Conservation (phyloP, 108 stramenopile genomes). For the Stephanodiscus minutulus region DNA sequence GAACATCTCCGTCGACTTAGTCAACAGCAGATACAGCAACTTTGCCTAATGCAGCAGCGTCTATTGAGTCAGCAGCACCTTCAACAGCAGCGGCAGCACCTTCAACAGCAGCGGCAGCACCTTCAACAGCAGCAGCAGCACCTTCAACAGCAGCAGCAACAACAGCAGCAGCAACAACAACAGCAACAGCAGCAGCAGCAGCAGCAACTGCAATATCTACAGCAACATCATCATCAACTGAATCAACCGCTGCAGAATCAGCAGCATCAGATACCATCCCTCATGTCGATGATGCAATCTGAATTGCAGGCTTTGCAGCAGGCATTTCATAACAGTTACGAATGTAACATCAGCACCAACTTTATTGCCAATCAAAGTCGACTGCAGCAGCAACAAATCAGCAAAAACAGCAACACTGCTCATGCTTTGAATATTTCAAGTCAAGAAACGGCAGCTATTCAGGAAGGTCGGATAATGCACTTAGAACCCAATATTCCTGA, state of each 20-base stretch:
- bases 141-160: background rate
- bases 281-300: background rate
- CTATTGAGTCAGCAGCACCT: too few species aligned
- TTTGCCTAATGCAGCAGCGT: slow-evolving; percentile 7
- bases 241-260: background rate
- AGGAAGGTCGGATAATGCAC: too few species aligned
- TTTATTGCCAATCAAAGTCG: background rate
- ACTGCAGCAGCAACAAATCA: background rate
- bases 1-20: slow-evolving; percentile 3
- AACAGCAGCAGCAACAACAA: slow-evolving; percentile 4
- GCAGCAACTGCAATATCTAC: background rate
- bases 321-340: background rate
- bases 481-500: too few species aligned
- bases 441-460: too few species aligned
- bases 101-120: background rate
- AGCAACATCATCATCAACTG: slow-evolving; percentile 9
- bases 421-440: too few species aligned
- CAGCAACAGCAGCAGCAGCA: slow-evolving; percentile 9
- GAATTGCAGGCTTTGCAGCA: background rate
- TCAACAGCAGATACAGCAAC: slow-evolving; percentile 19
- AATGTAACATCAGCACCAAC: background rate
- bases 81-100: background rate
- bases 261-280: background rate
- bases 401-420: background rate
- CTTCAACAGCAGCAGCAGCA: slow-evolving; percentile 1